phyloP scores from a whole-genome alignment of 306 rosid genomes.

The Rosa chinensis region DNA sequence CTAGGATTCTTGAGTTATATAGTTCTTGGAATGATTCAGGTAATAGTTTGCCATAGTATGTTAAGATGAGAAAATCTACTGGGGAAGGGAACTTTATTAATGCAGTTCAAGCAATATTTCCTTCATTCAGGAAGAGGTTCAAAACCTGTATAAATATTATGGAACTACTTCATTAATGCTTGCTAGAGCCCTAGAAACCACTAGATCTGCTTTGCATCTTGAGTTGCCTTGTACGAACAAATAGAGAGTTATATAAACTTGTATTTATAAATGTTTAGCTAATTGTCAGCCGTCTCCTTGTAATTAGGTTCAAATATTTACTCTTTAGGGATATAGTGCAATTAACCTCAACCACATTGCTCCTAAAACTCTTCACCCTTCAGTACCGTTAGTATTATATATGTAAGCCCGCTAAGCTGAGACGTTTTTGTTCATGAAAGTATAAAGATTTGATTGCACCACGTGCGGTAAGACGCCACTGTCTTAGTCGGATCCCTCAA shows the following conservation, averaged over 20 bases:
- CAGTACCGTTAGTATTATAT: not conserved
- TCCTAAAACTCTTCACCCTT: not conserved
- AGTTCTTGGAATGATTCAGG: slow-evolving; percentile 4
- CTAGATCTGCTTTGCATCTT: not conserved
- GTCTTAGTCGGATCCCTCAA: not conserved
- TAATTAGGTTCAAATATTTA: not conserved
- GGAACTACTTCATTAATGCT: not conserved
- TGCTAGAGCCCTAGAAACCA: not conserved
- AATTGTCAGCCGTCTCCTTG: not conserved
- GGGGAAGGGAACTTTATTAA: not conserved
- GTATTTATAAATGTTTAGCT: not conserved
- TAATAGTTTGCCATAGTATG: not conserved
- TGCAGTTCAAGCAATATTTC: not conserved
- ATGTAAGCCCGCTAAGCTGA: not conserved
- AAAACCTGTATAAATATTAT: not conserved
- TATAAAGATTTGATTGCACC: not conserved
- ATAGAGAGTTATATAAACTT: not conserved
- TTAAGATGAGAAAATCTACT: not conserved
- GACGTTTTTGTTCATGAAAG: not conserved
- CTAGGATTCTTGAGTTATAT: slow-evolving; percentile 5
- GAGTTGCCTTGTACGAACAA: not conserved
- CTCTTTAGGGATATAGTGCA: not conserved
- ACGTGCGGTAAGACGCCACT: not conserved
- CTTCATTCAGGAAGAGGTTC: not conserved
- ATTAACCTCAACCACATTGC: not conserved